Evolutionary conservation across 768 basidiomycete species (phyloP), one percentile per base, ranked within the genome.

Genomic region (Xerocomus potaroensis): DNA sequence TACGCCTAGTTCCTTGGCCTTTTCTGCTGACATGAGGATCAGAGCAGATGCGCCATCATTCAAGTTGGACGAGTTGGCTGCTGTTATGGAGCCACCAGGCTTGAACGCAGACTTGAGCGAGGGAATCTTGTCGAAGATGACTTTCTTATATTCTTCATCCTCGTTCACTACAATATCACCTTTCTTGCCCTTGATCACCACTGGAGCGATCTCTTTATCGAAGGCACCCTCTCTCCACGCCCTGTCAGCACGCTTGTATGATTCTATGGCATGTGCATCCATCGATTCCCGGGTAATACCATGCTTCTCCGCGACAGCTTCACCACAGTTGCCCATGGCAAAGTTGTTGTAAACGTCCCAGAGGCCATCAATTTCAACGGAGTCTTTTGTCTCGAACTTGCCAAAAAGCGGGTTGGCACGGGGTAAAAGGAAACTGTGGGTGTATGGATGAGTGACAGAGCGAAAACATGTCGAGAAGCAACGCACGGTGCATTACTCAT

Each of bases 401-500:
- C 96, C 96, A 56, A 93, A 99, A 8, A 70, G 63, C 7, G 89
- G 88, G 63, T 86, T 89, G 43, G 81, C 76, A 35, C 91, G 87
- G 35, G 89, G 87, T 38, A 90, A 63, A 24, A 91, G 79, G 79
- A 89, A 92, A 26, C 90, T 89, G 49, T 50, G 15, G 1, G 30
- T 12, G 15, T 8, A 39, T 2, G 38, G 21, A 45, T 52, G 24
- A 47, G 50, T 30, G 36, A 18, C 6, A 29, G 46, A 43, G 37
- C 27, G 11, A n/a, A 51, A 31, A 29, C 41, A 6, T 49, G 35
- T 21, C 34, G 14, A 45, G 7, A 31, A 33, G 41, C 41, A 5
- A 81, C 95, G 62, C 64, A 97, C 93, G 96, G 96, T 41, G 93
- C 92, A 58, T 97, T 89, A 66, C 90, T 94, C 96, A 99, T 99